A percentile compares a stretch with the other conserved stretches of the same genome.
phyloP scores from a whole-genome alignment of 805 yeast genomes.

The Lachancea mirantina region DNA sequence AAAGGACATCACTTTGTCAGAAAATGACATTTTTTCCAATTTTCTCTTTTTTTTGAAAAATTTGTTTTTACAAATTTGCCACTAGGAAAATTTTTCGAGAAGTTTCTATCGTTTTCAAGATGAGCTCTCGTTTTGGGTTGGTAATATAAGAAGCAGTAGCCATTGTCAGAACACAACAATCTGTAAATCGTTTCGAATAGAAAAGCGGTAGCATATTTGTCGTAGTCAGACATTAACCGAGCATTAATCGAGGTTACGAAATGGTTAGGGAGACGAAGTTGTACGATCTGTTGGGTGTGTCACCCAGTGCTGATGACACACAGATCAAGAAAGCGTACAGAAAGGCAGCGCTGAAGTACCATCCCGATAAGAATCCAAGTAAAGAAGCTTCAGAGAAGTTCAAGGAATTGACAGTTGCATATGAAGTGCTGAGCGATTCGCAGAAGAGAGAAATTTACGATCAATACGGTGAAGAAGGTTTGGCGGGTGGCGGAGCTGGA shows the following conservation, averaged over 20 bases:
- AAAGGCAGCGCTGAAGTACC: slow-evolving; percentile 71
- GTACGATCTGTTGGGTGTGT: slow-evolving; percentile 67
- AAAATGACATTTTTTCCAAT: background rate
- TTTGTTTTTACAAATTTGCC: background rate
- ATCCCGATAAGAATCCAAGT: slow-evolving; percentile 76
- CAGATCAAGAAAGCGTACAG: slow-evolving; percentile 80
- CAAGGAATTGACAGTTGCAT: slow-evolving; percentile 81
- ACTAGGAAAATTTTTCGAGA: slow-evolving; percentile 8
- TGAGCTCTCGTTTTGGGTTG: slow-evolving; percentile 4
- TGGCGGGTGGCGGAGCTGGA: slow-evolving; percentile 62
- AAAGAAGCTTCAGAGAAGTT: slow-evolving; percentile 86
- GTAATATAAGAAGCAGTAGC: too few species aligned
- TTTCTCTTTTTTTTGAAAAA: slow-evolving; percentile 1
- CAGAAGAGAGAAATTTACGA: slow-evolving; percentile 88
- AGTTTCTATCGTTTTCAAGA: slow-evolving; percentile 5
- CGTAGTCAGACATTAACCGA: background rate
- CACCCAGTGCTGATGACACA: slow-evolving; percentile 57
- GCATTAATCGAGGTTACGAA: slow-evolving; percentile 5
- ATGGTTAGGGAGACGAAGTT: slow-evolving; percentile 80
- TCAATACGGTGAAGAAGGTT: slow-evolving; percentile 87
- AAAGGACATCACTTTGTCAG: slow-evolving; percentile 3
- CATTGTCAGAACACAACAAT: too few species aligned
- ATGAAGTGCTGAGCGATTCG: slow-evolving; percentile 80
- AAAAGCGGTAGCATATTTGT: background rate
- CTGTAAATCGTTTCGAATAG: background rate